Conservation (phyloP, 2,329 filamentous ascomycete genomes). For the Neonectria ditissima region DNA sequence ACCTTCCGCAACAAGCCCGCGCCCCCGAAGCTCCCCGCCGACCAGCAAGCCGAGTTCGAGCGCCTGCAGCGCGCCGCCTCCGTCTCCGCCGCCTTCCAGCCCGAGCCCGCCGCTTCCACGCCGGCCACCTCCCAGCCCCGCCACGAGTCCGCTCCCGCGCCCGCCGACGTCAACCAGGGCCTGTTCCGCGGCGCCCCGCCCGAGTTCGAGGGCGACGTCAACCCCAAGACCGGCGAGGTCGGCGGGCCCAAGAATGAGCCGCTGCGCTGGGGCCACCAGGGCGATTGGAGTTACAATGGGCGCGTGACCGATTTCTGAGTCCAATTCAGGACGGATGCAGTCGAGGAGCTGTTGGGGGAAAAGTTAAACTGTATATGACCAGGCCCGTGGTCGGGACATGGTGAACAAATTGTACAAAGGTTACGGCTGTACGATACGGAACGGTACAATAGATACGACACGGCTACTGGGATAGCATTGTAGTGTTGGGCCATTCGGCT, state of each 20-base stretch:
- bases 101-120: constrained; percentile 44
- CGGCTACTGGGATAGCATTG: not conserved
- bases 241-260: constrained; percentile 98
- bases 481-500: constrained; percentile 13
- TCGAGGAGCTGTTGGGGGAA: not conserved
- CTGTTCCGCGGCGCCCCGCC: constrained; percentile 82
- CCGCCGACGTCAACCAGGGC: constrained; percentile 66
- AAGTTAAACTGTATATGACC: not conserved
- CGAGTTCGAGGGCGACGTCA: constrained; percentile 92
- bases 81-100: constrained; percentile 57
- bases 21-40: constrained; percentile 87
- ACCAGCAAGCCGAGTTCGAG: constrained; percentile 92
- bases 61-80: constrained; percentile 77
- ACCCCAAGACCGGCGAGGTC: constrained; percentile 94
- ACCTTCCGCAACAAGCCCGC: constrained; percentile 69
- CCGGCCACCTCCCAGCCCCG: constrained; percentile 41
- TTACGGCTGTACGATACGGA: constrained; percentile 34
- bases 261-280: constrained; percentile 80
- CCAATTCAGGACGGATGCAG: too few species aligned
- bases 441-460: constrained; percentile 28
- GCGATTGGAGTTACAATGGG: constrained; percentile 94
- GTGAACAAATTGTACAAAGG: constrained; percentile 28
- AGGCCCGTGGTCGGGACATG: not conserved
- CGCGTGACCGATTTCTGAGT: constrained; percentile 87
- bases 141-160: constrained; percentile 33